These are phyloP conservation scores for Boletus fagicola DNA, from an alignment of 768 basidiomycete genomes.

Conservation along the genomic window DNA sequence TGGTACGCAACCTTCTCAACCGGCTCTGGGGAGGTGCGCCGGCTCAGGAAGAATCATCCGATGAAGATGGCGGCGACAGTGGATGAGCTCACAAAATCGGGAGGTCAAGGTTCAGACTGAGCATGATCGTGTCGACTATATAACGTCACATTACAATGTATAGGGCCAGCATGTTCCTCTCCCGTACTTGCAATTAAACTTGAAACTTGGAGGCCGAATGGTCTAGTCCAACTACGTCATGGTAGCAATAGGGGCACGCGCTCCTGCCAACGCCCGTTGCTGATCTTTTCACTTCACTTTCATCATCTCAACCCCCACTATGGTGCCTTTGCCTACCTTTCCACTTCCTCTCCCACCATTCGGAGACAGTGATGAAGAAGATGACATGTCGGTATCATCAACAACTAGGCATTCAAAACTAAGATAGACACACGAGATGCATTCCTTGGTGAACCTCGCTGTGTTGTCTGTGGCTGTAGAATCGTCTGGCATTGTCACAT, in stretches of 20 bases:
- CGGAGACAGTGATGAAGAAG: no score
- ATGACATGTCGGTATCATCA: neutral
- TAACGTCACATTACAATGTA: neutral
- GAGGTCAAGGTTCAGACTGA: neutral
- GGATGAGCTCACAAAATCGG: neutral
- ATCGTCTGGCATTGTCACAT: neutral
- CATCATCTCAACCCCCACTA: no score
- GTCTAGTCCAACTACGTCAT: no score
- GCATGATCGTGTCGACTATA: neutral
- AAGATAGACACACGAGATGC: neutral
- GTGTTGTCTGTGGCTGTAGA: no score
- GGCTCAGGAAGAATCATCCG: conserved; percentile 20
- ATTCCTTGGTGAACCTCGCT: neutral
- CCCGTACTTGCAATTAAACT: neutral
- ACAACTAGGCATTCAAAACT: neutral
- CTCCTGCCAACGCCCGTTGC: no score
- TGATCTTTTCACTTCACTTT: no score
- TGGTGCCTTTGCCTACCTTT: no score
- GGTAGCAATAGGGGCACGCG: no score
- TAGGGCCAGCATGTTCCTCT: no score
- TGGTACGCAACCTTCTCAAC: conserved; percentile 57
- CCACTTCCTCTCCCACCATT: no score
- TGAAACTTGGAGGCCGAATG: no score
- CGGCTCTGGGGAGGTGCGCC: conserved; percentile 52
- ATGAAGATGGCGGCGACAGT: conserved; percentile 11